Evolutionary conservation across 2,329 filamentous ascomycete species (phyloP).

Genomic region (Penicillium psychrosexuale): DNA sequence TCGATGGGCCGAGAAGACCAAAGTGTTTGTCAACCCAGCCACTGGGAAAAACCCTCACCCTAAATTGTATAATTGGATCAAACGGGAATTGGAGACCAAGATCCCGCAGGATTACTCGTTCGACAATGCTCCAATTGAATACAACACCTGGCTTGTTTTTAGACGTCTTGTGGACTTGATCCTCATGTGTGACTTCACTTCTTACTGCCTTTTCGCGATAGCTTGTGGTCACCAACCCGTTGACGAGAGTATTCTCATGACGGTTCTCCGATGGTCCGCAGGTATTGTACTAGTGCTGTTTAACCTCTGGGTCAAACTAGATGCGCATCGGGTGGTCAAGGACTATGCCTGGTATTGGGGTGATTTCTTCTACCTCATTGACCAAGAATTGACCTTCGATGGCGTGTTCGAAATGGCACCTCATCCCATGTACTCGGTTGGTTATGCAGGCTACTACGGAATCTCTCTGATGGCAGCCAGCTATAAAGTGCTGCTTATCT

Average conservation of each 20-base stretch:
- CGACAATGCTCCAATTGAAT: conserved; percentile 89
- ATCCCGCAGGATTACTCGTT: conserved; percentile 92
- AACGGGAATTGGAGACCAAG: conserved; percentile 88
- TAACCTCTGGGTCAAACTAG: conserved; percentile 97
- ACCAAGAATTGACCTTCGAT: conserved; percentile 96
- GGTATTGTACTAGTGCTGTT: conserved; percentile 81
- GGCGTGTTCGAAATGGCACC: conserved; percentile 99
- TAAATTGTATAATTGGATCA: conserved; percentile 76
- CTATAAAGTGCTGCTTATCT: conserved; percentile 96
- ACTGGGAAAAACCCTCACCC: conserved; percentile 81
- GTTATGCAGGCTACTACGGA: conserved; percentile 96
- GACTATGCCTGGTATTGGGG: conserved; percentile 99
- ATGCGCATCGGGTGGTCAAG: conserved; percentile 95
- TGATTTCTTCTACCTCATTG: conserved; percentile 97
- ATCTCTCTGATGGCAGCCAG: conserved; percentile 98
- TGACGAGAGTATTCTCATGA: conserved; percentile 68
- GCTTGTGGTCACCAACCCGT: conserved; percentile 75
- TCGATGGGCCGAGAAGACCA: conserved; percentile 79
- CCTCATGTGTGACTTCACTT: conserved; percentile 97
- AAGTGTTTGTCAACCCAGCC: conserved; percentile 78
- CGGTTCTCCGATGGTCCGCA: conserved; percentile 69
- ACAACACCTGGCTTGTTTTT: conserved; percentile 98
- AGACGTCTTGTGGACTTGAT: conserved; percentile 93
- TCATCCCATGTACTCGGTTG: conserved; percentile 98
- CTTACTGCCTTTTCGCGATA: conserved; percentile 92